phyloP scores from a whole-genome alignment of 495 filamentous ascomycete genomes.

The Acidiella bohemica region DNA sequence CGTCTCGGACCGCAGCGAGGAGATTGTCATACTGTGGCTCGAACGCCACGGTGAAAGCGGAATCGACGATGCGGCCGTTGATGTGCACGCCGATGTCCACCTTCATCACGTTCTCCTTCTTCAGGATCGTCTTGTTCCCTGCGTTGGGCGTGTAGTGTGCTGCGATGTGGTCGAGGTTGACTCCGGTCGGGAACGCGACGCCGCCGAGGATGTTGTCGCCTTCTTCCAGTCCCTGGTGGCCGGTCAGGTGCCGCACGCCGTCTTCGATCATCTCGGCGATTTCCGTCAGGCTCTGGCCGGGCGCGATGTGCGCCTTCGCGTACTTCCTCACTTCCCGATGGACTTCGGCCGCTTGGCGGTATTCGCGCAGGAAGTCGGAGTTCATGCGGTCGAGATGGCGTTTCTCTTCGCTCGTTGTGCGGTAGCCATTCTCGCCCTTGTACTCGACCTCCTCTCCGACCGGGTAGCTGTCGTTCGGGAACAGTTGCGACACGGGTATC shows the following conservation, averaged over 20 bases:
- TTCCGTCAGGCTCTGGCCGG: slow-evolving; percentile 43
- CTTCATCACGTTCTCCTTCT: slow-evolving; percentile 49
- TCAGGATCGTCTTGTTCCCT: slow-evolving; percentile 44
- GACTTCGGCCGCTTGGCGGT: slow-evolving; percentile 47
- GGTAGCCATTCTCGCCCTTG: slow-evolving; percentile 38
- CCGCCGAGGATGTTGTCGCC: slow-evolving; percentile 44
- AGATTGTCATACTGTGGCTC: slow-evolving; percentile 48
- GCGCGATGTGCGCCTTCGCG: slow-evolving; percentile 42
- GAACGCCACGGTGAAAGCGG: slow-evolving; percentile 50
- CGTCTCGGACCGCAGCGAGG: slow-evolving; percentile 46
- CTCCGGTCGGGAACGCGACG: slow-evolving; percentile 50
- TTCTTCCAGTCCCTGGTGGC: slow-evolving; percentile 43
- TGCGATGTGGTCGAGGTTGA: slow-evolving; percentile 46
- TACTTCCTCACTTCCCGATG: slow-evolving; percentile 49
- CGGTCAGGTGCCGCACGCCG: slow-evolving; percentile 43
- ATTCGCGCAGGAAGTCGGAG: slow-evolving; percentile 43
- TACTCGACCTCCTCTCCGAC: slow-evolving; percentile 40
- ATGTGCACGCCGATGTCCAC: slow-evolving; percentile 56
- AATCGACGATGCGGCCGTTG: slow-evolving; percentile 53
- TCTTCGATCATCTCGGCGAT: slow-evolving; percentile 51
- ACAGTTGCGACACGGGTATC: slow-evolving; percentile 38
- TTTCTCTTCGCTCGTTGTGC: slow-evolving; percentile 46
- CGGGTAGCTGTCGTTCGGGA: slow-evolving; percentile 39
- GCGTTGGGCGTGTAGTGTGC: slow-evolving; percentile 54
- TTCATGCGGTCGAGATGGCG: slow-evolving; percentile 43